Conservation (phyloP, 2,329 filamentous ascomycete genomes). For the Byssothecium circinans region DNA sequence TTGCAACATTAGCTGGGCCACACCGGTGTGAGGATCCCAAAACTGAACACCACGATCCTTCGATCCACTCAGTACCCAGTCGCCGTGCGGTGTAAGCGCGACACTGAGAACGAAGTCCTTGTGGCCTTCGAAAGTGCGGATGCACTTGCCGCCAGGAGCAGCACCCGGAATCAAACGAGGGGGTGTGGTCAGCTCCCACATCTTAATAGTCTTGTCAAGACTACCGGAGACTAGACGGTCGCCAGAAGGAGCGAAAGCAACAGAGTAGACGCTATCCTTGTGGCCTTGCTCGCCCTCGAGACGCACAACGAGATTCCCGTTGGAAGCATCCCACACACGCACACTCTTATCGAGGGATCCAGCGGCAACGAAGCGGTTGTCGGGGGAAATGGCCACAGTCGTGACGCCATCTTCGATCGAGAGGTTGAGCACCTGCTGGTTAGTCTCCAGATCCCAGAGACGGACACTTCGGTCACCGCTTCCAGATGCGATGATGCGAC, state of each 20-base stretch:
- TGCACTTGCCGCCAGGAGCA: conserved; percentile 85
- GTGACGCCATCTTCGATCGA: conserved; percentile 97
- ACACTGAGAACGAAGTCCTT: conserved; percentile 98
- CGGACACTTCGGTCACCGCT: conserved; percentile 93
- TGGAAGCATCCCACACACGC: conserved; percentile 90
- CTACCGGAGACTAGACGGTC: conserved; percentile 92
- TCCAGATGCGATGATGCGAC: conserved; percentile 90
- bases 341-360: conserved; percentile 98
- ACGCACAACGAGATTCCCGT: conserved; percentile 83
- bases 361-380: conserved; percentile 90
- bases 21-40: conserved; percentile 93
- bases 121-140: conserved; percentile 96
- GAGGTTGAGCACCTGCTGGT: conserved; percentile 78
- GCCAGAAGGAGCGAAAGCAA: conserved; percentile 92
- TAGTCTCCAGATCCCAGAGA: conserved; percentile 91
- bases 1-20: conserved; percentile 96
- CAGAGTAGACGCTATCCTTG: conserved; percentile 95
- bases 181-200: conserved; percentile 88
- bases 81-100: conserved; percentile 87
- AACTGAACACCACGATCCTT: conserved; percentile 98
- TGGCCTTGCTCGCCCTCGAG: conserved; percentile 92
- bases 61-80: conserved; percentile 95
- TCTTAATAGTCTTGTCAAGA: conserved; percentile 98
- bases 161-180: conserved; percentile 66
- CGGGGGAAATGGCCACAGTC: conserved; percentile 94